These are phyloP conservation scores for Rubia tinctorum DNA, from an alignment of 305 asterid species.

Conservation along the genomic window DNA sequence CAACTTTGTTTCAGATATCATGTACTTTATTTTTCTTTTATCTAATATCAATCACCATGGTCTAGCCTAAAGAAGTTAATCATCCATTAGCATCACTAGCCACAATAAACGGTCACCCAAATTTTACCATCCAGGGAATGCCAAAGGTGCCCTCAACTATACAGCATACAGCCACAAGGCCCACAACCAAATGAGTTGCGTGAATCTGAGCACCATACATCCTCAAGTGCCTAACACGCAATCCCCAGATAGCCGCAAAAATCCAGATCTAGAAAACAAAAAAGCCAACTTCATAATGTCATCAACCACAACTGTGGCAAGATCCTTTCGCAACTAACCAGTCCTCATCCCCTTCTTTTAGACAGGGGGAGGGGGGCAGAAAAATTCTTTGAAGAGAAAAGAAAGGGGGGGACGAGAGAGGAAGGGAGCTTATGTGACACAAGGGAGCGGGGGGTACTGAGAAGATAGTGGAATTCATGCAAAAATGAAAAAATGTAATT, in stretches of 20 bases:
- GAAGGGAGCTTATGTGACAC: not conserved
- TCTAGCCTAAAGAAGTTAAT: constrained; percentile 16
- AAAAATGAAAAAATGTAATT: not conserved
- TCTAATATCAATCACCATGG: constrained; percentile 10
- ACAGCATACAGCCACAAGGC: constrained; percentile 52
- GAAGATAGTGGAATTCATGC: not conserved
- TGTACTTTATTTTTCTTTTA: not conserved
- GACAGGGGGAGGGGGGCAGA: too few relatives aligned
- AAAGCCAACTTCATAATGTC: constrained; percentile 45
- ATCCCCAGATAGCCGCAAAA: constrained; percentile 70
- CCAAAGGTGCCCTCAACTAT: constrained; percentile 51
- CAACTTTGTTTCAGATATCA: constrained; percentile 6
- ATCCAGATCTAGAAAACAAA: constrained; percentile 65
- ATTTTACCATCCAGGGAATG: constrained; percentile 49
- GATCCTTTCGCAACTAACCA: constrained; percentile 25
- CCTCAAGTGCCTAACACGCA: constrained; percentile 70
- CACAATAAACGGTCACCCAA: constrained; percentile 30
- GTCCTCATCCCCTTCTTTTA: constrained; percentile 19
- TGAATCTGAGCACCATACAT: constrained; percentile 55
- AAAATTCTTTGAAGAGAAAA: not conserved
- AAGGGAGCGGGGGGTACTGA: too few relatives aligned
- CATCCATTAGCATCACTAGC: constrained; percentile 25
- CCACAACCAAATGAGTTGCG: constrained; percentile 44
- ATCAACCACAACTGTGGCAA: constrained; percentile 25
- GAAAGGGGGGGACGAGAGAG: not conserved